Conservation (phyloP, 805 yeast species). For the Candida ulmi region DNA sequence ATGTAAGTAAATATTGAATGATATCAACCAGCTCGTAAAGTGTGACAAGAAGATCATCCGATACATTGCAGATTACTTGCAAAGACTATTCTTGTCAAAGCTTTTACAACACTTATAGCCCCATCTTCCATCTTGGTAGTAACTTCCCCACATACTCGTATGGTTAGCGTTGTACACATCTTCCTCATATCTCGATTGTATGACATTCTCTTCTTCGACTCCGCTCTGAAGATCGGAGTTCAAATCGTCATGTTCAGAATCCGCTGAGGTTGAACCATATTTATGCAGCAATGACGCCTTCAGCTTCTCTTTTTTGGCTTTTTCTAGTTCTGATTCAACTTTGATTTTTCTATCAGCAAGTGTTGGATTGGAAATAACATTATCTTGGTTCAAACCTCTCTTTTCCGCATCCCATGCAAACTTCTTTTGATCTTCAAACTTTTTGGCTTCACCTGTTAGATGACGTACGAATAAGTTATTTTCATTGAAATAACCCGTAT, state of each 20-base stretch:
- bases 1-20: too few relatives aligned
- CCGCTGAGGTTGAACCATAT: conserved; percentile 29
- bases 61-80: conserved; percentile 20
- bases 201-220: conserved; percentile 1
- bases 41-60: too few relatives aligned
- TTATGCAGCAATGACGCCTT: conserved; percentile 29
- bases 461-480: conserved; percentile 46
- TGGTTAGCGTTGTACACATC: conserved; percentile 34
- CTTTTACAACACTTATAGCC: conserved; percentile 39
- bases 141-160: conserved; percentile 39
- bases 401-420: conserved; percentile 43
- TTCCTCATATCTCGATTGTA: conserved; percentile 16
- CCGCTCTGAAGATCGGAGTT: too few relatives aligned
- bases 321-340: conserved; percentile 26
- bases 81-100: conserved; percentile 26
- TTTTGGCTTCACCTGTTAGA: conserved; percentile 51
- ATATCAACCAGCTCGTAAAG: too few relatives aligned
- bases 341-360: conserved; percentile 33
- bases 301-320: conserved; percentile 23
- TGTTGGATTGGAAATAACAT: conserved; percentile 42
- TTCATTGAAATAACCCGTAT: conserved; percentile 30
- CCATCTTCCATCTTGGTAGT: conserved; percentile 35
- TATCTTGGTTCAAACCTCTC: conserved; percentile 22
- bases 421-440: conserved; percentile 40
- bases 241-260: conserved; percentile 4